phyloP scores from a whole-genome alignment of 345 rosid genomes.

The Dovyalis caffra region DNA sequence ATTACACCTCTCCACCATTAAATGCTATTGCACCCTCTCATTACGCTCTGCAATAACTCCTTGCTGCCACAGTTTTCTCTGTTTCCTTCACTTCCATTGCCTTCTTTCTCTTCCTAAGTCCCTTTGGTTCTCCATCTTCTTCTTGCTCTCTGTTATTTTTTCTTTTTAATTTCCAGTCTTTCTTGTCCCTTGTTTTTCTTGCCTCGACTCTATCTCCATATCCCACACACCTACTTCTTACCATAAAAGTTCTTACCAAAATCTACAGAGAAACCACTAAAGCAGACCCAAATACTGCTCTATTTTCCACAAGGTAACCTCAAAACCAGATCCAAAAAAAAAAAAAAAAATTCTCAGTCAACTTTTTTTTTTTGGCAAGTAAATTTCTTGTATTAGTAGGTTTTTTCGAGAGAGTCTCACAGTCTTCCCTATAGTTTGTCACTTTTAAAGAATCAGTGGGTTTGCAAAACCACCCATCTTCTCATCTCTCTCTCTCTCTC shows the following conservation, averaged over 20 bases:
- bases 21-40: constrained; percentile 79
- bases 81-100: constrained; percentile 16
- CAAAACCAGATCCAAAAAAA: constrained; percentile 22
- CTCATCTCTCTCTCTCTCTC: neutral
- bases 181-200: neutral
- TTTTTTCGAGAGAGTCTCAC: neutral
- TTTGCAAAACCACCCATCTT: neutral
- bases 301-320: constrained; percentile 10
- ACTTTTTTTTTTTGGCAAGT: constrained; percentile 7
- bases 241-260: constrained; percentile 20
- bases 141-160: neutral
- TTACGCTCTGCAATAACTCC: constrained; percentile 69
- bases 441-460: neutral
- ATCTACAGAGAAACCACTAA: constrained; percentile 5
- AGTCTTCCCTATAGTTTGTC: neutral
- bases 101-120: neutral
- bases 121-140: neutral
- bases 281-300: neutral
- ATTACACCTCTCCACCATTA: constrained; percentile 50
- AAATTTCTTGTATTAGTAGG: neutral
- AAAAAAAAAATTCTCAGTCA: neutral
- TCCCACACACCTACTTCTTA: constrained; percentile 6
- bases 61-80: constrained; percentile 36
- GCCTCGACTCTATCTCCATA: constrained; percentile 12
- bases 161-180: neutral